A percentile compares a stretch with the other conserved stretches of the same genome.
Conservation (phyloP, 129 eudicot species). For the Flaveria sonorensis region DNA sequence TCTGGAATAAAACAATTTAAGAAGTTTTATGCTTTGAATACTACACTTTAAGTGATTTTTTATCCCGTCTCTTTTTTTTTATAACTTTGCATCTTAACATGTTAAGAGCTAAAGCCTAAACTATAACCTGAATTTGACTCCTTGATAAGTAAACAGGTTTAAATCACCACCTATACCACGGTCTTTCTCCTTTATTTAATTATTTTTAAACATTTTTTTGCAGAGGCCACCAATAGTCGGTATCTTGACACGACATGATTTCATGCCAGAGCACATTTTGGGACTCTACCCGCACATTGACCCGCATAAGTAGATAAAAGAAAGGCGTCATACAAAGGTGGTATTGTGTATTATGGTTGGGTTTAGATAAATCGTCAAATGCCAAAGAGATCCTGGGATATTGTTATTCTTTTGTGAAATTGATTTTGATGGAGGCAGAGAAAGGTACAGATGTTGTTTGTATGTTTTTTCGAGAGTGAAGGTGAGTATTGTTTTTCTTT, state of each 20-base stretch:
- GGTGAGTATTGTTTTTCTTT: neutral
- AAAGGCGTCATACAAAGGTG: constrained; percentile 8
- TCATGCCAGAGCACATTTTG: constrained; percentile 90
- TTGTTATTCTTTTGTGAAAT: constrained; percentile 31
- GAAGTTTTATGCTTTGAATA: neutral
- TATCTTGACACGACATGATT: constrained; percentile 91
- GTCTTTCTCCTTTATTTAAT: neutral
- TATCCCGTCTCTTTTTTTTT: neutral
- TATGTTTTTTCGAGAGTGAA: constrained; percentile 9
- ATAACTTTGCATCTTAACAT: neutral
- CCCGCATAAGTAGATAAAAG: constrained; percentile 42
- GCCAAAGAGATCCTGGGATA: neutral
- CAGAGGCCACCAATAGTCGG: constrained; percentile 92
- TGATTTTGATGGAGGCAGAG: constrained; percentile 38
- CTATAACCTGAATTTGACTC: neutral
- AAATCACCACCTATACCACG: neutral
- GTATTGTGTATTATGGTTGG: constrained; percentile 17
- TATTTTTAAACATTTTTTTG: constrained; percentile 27
- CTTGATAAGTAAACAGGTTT: neutral
- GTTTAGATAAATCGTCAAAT: constrained; percentile 7
- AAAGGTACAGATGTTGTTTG: constrained; percentile 23
- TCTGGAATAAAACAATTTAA: neutral
- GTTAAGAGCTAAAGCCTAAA: neutral
- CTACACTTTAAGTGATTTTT: neutral
- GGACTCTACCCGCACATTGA: constrained; percentile 83